Evolutionary conservation across 176 grass and related monocot genomes (phyloP).

Genomic region (Cenchrus fungigraminus): DNA sequence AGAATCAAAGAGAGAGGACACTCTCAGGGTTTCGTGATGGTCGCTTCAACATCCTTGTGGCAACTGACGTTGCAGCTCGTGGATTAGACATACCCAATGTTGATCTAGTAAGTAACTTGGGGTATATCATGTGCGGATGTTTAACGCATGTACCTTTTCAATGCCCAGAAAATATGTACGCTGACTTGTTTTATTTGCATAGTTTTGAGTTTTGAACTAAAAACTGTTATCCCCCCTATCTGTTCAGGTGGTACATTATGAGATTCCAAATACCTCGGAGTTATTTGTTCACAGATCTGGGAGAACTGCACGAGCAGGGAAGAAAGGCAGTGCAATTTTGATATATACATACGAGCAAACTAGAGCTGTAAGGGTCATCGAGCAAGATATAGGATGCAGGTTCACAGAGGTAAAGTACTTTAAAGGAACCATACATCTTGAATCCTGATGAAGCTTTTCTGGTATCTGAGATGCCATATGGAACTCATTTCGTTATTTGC

Average conservation of each 20-base stretch:
- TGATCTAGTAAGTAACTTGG: conserved; percentile 69
- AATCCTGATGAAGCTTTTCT: conserved; percentile 2
- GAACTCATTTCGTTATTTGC: conserved; percentile 11
- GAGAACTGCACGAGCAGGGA: conserved; percentile 89
- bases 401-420: conserved; percentile 72
- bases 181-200: conserved; percentile 21
- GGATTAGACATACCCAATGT: conserved; percentile 99
- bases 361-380: conserved; percentile 75
- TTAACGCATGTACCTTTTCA: conserved; percentile 5
- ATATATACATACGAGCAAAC: conserved; percentile 78
- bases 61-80: conserved; percentile 92
- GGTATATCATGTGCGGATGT: conserved; percentile 22
- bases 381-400: conserved; percentile 85
- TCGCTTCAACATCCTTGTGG: conserved; percentile 81
- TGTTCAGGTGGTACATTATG: conserved; percentile 81
- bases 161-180: not conserved
- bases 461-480: not conserved
- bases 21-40: conserved; percentile 87
- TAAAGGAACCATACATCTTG: conserved; percentile 7
- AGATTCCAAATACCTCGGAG: conserved; percentile 89
- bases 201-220: conserved; percentile 5
- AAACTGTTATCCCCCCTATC: conserved; percentile 18
- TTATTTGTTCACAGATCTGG: conserved; percentile 97
- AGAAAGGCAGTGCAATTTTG: conserved; percentile 87
- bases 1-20: conserved; percentile 91